Conservation (phyloP, 2,329 filamentous ascomycete genomes). For the Helminthosporium solani region DNA sequence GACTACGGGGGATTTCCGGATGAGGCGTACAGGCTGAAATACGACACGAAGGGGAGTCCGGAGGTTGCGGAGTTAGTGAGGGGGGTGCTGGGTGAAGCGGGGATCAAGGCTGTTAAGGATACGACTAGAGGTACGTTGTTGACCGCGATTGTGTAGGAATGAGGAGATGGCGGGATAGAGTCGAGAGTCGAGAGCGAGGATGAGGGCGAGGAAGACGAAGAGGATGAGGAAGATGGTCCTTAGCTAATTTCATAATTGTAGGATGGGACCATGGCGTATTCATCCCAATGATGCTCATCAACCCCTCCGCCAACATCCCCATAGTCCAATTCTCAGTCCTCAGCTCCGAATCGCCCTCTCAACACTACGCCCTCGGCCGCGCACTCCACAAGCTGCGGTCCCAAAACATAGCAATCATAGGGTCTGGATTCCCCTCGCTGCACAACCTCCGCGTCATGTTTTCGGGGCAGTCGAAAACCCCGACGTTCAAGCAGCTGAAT, state of each 20-base stretch:
- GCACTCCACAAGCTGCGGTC: slow-evolving; percentile 54
- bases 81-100: slow-evolving; percentile 49
- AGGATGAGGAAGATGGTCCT: too few relatives aligned
- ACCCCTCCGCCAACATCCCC: slow-evolving; percentile 55
- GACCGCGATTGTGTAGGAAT: too few relatives aligned
- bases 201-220: too few relatives aligned
- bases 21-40: slow-evolving; percentile 57
- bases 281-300: slow-evolving; percentile 57
- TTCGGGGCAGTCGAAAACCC: slow-evolving; percentile 22
- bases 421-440: slow-evolving; percentile 61
- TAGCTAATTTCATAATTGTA: too few relatives aligned
- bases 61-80: slow-evolving; percentile 54
- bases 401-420: slow-evolving; percentile 58
- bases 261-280: slow-evolving; percentile 65
- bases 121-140: slow-evolving; percentile 34
- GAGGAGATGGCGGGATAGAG: too few relatives aligned
- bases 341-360: slow-evolving; percentile 50
- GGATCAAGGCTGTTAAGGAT: slow-evolving; percentile 43
- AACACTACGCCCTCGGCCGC: slow-evolving; percentile 55
- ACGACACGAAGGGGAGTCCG: slow-evolving; percentile 58
- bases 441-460: slow-evolving; percentile 57
- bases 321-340: slow-evolving; percentile 61
- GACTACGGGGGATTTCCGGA: slow-evolving; percentile 62
- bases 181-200: too few relatives aligned
- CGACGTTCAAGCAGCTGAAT: slow-evolving; percentile 34